Evolutionary conservation across 768 basidiomycete species (phyloP), one percentile per base, ranked within the genome.

Genomic region (Tulasnella sp.): DNA sequence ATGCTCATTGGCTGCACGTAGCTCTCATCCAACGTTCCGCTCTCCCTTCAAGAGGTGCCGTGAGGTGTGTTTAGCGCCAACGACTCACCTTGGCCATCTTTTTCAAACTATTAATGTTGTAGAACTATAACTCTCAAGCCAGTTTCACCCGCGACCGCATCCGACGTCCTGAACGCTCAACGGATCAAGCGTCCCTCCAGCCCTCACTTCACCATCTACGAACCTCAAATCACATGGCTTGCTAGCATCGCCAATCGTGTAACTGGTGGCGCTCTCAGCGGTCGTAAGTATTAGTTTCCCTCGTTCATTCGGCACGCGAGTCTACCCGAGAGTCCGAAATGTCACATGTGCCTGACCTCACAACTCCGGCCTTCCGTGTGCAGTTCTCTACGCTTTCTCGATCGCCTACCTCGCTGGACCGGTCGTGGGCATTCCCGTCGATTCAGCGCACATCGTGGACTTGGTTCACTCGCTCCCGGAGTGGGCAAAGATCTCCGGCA

Each of bases 141-240:
- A 0, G 75, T 91, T 2, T 83, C 89, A 1, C 83, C 90, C 1
- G 83, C 88, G 0, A 84, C 87, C 0, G 81, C 83, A 11, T 84
- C 83, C 4, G 71, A 72, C 17, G 90, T 94, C 75, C 83, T 98
- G 77, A 96, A 98, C 84, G 80, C 86, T 76, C 95, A 98, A 80
- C 91, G 97, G 75, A 81, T 92, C 66, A 83, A 83, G 65, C 90
- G 97, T n/a, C 96, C 97, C 19, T 91, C 86, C 74, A 92, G 90
- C 77, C 97, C 97, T 9, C 95, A 98, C 80, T 91, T 94, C 79
- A 94, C 94, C 71, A 98, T 99, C 81, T 99, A 99, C 83, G 90
- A 95, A 78, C 91, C 90, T 1, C 93, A 98, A 81, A 81, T 98
- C 63, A 98, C 96, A 40, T 96, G 93, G 92, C 16, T 92, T 70